Base-by-base conservation (phyloP, 176 grass and related monocot genomes). In the Oryza glumipatula region DNA sequence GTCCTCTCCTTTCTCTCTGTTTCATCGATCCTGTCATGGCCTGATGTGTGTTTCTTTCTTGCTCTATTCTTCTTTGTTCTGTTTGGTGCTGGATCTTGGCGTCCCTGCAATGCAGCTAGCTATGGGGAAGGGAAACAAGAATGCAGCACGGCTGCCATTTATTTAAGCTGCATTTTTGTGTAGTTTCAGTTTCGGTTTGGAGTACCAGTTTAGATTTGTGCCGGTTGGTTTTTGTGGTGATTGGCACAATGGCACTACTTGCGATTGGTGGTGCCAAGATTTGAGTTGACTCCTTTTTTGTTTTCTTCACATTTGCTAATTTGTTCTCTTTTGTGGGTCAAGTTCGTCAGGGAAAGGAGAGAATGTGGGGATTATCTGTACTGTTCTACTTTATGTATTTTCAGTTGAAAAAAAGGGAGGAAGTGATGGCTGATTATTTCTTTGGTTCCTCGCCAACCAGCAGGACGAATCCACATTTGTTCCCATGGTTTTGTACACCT, bases 231-330 rank as follows among this genome's bases (percentile, higher is more conserved):
- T 48, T 5, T 47, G 35, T 17, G 64, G 23, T 74, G 58, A 86
- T 58, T 86, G 67, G 84, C 61, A 28, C 19, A 61, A 60, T 11
- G 58, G 19, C n/a, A 58, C 47, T 19, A 54, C 58, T 23, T 63
- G n/a, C 21, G 58, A n/a, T 63, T 63, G 58, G n/a, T 63, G 58
- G 9, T 63, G 72, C 73, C 46, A 60, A 52, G 84, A 90, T 90
- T 90, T 87, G 84, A 90, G 87, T 90, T 87, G 84, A 80, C 84
- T 8, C 45, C 76, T 74, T 43, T 63, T 51, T 67, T 68, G 60
- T 86, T 79, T 87, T 80, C 11, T 80, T 36, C 41, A 10, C 80
- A 75, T 69, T 65, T 83, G 65, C 19, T 76, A 23, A 21, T 87
- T 82, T 87, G 61, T 75, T 80, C 19, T 6, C 54, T 83, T 82